Base-by-base conservation (phyloP, 164 flowering plant genomes). In the Tetracentron sinense region DNA sequence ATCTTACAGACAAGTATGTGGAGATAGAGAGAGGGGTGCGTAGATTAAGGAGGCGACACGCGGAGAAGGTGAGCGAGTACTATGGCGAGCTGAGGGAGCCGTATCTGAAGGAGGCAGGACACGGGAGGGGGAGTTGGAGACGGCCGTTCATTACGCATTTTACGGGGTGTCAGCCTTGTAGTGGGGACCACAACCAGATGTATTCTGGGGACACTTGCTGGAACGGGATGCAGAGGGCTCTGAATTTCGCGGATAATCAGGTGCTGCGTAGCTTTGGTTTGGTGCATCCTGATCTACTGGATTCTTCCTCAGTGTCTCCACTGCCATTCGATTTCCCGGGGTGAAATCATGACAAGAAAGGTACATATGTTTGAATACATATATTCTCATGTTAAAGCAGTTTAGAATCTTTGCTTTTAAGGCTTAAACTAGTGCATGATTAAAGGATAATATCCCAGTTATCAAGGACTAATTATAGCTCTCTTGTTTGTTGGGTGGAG, bases 91-190 rank as follows among this genome's bases (percentile, higher is more conserved):
- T 52, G 62, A 66, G 89, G 81, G 89, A 80, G 64, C 60, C 63
- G 77, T 56, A 77, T 51, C 63, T 92, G 64, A 66, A 71, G 47
- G 82, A 59, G 17, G 83, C 69, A 1, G 88, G 87, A 48, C 22
- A 61, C 50, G 88, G 77, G 42, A 64, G 17, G 38, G 81, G 71
- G n/a, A 70, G 89, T 31, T 63, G 80, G 77, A 69, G 92, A 60
- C 42, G 95, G 49, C 98, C 98, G 54, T 86, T 91, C 58, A 75
- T 94, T 30, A 94, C 97, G 25, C 98, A 94, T 57, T 94, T 94
- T 73, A 87, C 97, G 7, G 98, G 98, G 6, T 94, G 98, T 54
- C 96, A 94, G 76, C 97, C 97, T 0, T 91, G 97, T 60, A 91
- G 90, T 59, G 98, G 98, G 65, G 63, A 78, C 47, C 96, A 89